phyloP scores from a whole-genome alignment of 78 protist species.

The Monosiga brevicollis region DNA sequence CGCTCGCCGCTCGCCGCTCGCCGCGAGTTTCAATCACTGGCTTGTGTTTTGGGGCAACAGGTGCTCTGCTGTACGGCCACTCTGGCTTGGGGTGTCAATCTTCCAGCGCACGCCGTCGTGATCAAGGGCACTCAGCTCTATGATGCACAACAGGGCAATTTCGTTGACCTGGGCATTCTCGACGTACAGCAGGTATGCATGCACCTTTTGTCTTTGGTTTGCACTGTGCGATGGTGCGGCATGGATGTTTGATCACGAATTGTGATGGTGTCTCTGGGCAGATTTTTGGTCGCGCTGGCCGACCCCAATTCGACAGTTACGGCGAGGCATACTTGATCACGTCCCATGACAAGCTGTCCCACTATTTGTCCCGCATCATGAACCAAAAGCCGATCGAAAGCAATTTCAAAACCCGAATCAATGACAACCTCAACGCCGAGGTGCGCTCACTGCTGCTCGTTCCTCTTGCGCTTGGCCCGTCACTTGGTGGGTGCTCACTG shows the following conservation, averaged over 20 bases:
- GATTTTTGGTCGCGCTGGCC: conserved; percentile 97
- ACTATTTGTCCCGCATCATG: conserved; percentile 61
- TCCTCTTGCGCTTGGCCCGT: no score
- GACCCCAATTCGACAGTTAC: conserved; percentile 94
- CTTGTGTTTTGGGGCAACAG: no score
- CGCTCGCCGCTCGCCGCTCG: no score
- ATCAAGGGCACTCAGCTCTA: conserved; percentile 92
- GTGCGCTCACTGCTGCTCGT: no score
- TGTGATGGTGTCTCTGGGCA: no score
- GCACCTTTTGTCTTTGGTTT: background rate
- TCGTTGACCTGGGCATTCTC: conserved; percentile 74
- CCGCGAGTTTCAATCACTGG: no score
- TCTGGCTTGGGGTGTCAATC: conserved; percentile 98
- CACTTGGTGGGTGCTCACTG: no score
- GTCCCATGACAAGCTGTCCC: conserved; percentile 57
- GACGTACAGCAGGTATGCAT: conserved; percentile 87
- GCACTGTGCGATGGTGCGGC: no score
- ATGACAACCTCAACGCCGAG: conserved; percentile 93
- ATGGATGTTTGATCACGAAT: no score
- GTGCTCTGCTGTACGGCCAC: conserved; percentile 92
- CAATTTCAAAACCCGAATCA: conserved; percentile 37
- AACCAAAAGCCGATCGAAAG: conserved; percentile 79
- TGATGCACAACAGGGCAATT: conserved; percentile 30
- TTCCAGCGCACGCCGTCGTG: conserved; percentile 95
- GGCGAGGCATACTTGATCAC: conserved; percentile 94